Conservation (phyloP, 306 rosid species). For the Acacia crassicarpa region DNA sequence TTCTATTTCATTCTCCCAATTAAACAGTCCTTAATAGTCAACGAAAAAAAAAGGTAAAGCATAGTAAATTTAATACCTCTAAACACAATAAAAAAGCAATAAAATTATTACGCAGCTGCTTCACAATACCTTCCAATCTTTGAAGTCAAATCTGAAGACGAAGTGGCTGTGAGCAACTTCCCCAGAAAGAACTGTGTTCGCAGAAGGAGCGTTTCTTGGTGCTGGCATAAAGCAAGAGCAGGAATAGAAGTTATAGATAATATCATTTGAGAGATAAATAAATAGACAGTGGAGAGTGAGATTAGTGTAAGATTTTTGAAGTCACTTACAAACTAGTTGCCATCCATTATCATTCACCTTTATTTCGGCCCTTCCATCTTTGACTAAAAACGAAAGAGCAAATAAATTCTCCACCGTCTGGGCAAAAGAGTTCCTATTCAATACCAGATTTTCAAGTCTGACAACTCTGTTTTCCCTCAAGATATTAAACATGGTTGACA, state of each 20-base stretch:
- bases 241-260: not conserved
- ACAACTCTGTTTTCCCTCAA: conserved; percentile 42
- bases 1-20: not conserved
- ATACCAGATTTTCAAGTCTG: conserved; percentile 48
- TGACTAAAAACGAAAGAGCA: conserved; percentile 53
- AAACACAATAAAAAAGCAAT: not conserved
- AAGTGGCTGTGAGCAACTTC: conserved; percentile 47
- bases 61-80: not conserved
- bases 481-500: conserved; percentile 53
- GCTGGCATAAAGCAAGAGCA: conserved; percentile 32
- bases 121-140: conserved; percentile 53
- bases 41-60: not conserved
- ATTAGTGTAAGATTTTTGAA: conserved; percentile 16
- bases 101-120: not conserved
- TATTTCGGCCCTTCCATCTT: conserved; percentile 57
- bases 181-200: conserved; percentile 34
- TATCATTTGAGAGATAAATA: not conserved
- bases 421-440: conserved; percentile 57
- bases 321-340: conserved; percentile 50
- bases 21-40: not conserved
- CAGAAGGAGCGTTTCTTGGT: conserved; percentile 58
- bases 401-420: conserved; percentile 57
- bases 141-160: conserved; percentile 52
- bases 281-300: not conserved
- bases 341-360: conserved; percentile 40